Evolutionary conservation across 2,329 filamentous ascomycete genomes (phyloP), one percentile per base, ranked within the genome.

Genomic region (Diaporthe citri): DNA sequence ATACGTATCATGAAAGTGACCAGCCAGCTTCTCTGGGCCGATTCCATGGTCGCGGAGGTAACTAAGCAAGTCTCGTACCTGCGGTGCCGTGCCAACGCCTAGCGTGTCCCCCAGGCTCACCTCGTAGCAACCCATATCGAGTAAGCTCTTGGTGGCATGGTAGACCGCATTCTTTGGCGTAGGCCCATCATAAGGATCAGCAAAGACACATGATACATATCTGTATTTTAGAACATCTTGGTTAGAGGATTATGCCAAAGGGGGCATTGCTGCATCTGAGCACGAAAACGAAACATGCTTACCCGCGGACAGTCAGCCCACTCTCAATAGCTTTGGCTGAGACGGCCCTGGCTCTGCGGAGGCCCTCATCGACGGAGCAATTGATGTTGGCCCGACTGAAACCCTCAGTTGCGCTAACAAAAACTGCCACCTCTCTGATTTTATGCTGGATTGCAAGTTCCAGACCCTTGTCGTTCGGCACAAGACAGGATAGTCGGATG

Each of bases 1-100:
- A 79, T 93, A 93, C 0, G 92, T 94, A 78, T 94, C 92, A 79
- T 94, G 93, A 79, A 94, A 94, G 80, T 94, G 93, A 75, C 93
- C 88, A 0, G 92, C 92, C 1, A 94, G 83, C 75, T 89, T 88
- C 46, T 87, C 85, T 22, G 86, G 84, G 4, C 88, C 86, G 4
- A 94, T 85, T 0, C 88, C 88, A 0, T 88, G 87, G 15, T 6
- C 15, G 2, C 17, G 10, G 25, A 64, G 59, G 13, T 64, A 46
- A 6, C 88, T 85, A 12, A 83, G 81, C 73, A 91, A 80, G 7
- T 86, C 86, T 9, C 17, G n/a, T 80, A 64, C 59, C 78, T 15
- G 80, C 12, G 56, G 67, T 1, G 76, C 74, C 41, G 89, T 90
- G 10, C 91, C 92, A 79, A 92, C 90, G 6, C 92, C 92, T 0